Percentiles rank a stretch among this genome's conserved stretches.
Conservation (phyloP, 2,329 filamentous ascomycete genomes). For the Madurella fahalii region DNA sequence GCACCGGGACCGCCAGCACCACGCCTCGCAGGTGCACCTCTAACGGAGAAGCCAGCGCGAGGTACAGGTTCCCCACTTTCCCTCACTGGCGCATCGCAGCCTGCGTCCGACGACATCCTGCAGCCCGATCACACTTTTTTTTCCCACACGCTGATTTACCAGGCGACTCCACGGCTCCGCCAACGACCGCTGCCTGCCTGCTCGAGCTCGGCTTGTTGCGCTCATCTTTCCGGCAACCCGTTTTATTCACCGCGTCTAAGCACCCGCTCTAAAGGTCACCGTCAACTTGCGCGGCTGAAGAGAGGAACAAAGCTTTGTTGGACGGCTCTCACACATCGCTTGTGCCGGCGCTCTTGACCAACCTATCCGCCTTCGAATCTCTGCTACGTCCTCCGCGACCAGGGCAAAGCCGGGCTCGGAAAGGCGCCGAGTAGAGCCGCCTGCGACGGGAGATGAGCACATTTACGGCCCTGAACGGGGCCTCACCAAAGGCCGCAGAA, state of each 20-base stretch:
- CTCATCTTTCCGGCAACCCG: slow-evolving; percentile 5
- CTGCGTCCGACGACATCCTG: slow-evolving; percentile 24
- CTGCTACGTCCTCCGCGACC: not conserved
- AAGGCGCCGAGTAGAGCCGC: not conserved
- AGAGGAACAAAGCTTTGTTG: not conserved
- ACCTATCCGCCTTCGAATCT: not conserved
- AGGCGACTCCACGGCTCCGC: slow-evolving; percentile 14
- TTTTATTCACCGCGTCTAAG: slow-evolving; percentile 21
- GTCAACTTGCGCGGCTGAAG: slow-evolving; percentile 7
- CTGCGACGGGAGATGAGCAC: slow-evolving; percentile 42
- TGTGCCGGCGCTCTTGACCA: not conserved
- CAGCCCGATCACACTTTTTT: slow-evolving; percentile 28
- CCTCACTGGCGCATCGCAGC: slow-evolving; percentile 25
- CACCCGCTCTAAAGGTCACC: slow-evolving; percentile 5
- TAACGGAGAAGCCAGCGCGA: not conserved
- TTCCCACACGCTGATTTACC: slow-evolving; percentile 20
- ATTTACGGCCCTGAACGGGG: slow-evolving; percentile 51
- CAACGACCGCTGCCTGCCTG: not conserved
- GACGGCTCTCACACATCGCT: not conserved
- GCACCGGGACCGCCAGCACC: not conserved
- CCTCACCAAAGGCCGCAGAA: slow-evolving; percentile 43
- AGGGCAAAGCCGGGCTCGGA: not conserved
- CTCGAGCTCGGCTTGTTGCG: slow-evolving; percentile 11
- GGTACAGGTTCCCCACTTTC: slow-evolving; percentile 12
- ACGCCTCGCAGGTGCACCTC: not conserved